phyloP scores from a whole-genome alignment of 2,329 filamentous ascomycete genomes.

The Alternaria novae-zelandiae region DNA sequence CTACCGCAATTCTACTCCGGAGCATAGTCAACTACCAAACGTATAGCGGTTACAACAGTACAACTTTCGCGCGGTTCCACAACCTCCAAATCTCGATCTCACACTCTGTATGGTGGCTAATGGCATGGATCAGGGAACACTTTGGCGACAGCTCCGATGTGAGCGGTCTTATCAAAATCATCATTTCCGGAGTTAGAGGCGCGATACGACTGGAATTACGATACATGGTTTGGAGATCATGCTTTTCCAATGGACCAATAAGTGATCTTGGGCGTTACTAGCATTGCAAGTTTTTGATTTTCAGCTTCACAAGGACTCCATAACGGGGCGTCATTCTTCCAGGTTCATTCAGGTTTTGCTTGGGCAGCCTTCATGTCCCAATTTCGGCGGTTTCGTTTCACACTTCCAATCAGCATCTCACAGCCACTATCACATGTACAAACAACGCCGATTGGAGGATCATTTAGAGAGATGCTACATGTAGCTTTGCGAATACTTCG shows the following conservation, averaged over 20 bases:
- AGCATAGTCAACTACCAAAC: slow-evolving; percentile 7
- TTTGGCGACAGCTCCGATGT: neutral
- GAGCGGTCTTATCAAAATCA: slow-evolving; percentile 1
- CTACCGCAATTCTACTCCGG: slow-evolving; percentile 42
- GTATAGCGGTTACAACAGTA: neutral
- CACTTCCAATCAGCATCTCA: slow-evolving; percentile 3
- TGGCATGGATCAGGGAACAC: neutral
- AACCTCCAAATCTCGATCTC: neutral
- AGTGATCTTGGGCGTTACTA: neutral
- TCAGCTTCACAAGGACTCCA: neutral
- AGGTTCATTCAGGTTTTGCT: neutral
- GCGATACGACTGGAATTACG: slow-evolving; percentile 1
- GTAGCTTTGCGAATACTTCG: slow-evolving; percentile 5
- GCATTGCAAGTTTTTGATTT: neutral
- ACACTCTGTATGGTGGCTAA: neutral
- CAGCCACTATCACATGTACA: slow-evolving; percentile 20
- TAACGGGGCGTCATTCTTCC: neutral
- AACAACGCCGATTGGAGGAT: slow-evolving; percentile 12
- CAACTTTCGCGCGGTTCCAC: neutral
- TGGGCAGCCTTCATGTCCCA: neutral
- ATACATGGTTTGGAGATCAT: neutral
- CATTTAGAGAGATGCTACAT: slow-evolving; percentile 3
- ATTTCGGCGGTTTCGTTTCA: slow-evolving; percentile 3
- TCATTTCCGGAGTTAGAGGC: slow-evolving; percentile 6
- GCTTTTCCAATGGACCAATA: neutral